Conservation (phyloP, 345 rosid genomes). For the Salix udensis region DNA sequence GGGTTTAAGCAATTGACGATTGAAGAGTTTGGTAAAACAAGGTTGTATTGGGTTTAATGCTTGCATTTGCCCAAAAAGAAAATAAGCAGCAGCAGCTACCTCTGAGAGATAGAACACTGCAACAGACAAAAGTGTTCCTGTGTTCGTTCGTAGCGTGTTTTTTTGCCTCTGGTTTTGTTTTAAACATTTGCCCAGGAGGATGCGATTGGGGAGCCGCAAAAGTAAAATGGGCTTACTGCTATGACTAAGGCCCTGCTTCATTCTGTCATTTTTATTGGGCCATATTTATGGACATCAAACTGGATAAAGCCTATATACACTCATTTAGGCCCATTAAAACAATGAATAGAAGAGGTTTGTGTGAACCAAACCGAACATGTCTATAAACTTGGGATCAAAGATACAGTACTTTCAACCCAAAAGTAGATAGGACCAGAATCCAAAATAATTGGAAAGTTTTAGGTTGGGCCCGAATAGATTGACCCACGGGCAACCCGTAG, state of each 20-base stretch:
- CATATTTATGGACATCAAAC: neutral
- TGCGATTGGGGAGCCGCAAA: no score
- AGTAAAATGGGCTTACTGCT: no score
- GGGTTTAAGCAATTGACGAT: slow-evolving; percentile 32
- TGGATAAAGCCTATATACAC: neutral
- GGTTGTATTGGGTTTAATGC: slow-evolving; percentile 35
- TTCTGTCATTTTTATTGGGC: neutral
- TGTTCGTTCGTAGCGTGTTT: neutral
- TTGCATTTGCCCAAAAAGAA: slow-evolving; percentile 29
- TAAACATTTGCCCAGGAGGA: no score
- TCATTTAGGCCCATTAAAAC: neutral
- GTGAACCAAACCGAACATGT: no score
- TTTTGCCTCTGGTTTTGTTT: neutral
- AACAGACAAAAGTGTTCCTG: neutral
- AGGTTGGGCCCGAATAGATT: no score
- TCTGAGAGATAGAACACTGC: no score
- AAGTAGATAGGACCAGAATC: no score
- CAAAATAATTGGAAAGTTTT: no score
- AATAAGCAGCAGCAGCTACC: no score
- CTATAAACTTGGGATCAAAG: no score
- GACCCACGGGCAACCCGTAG: no score
- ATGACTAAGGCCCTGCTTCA: neutral
- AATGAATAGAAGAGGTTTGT: neutral
- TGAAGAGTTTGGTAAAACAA: slow-evolving; percentile 25
- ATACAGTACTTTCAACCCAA: no score